Base-by-base conservation (phyloP, 805 yeast species). In the Zygosaccharomyces lentus region DNA sequence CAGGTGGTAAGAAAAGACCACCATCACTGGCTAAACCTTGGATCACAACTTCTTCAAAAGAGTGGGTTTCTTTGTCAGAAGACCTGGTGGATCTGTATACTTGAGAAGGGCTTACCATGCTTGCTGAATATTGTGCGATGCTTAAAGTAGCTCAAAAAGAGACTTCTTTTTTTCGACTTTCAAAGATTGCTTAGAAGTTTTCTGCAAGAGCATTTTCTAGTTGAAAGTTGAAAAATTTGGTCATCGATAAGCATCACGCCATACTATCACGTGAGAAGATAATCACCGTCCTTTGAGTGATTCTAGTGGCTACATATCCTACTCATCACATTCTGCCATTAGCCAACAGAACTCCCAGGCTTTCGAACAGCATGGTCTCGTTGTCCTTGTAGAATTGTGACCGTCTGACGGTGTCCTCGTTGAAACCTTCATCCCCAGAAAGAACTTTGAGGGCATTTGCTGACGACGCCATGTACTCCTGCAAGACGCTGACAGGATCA, bases 11-110 rank as follows among this genome's bases (percentile, higher is more conserved):
- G 67, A 87, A 93, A 34, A 93, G 77, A 34, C 99, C 99, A 55
- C 99, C 99, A 65, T 95, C 99, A 39, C 86, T 81, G 44, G 98
- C 98, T 60, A 93, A 75, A 43, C 99, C 99, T 47, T 85, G 84
- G 67, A 86, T 81, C 47, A 87, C 84, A 16, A 84, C 91, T 43
- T 81, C 89, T 66, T 87, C 95, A 54, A 87, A 87, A 4, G 88
- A 75, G 41, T 77, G 73, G 6, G 75, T 62, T 56, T 78, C 78
- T 13, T 68, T 64, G 2, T 61, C 62, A 15, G 76, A 49, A 3
- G 86, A 77, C 66, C 95, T 82, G n/a, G 95, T 84, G 15, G 95
- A 86, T 71, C 91, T 82, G 65, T 86, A 86, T 32, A 72, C 69
- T 73, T 79, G 80, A 8, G 85, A 78, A n/a, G 54, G 40, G 19